Percentiles rank a stretch among this genome's conserved stretches.
phyloP scores from a whole-genome alignment of 2,329 filamentous ascomycete genomes.

The Botrytis hyacinthi region DNA sequence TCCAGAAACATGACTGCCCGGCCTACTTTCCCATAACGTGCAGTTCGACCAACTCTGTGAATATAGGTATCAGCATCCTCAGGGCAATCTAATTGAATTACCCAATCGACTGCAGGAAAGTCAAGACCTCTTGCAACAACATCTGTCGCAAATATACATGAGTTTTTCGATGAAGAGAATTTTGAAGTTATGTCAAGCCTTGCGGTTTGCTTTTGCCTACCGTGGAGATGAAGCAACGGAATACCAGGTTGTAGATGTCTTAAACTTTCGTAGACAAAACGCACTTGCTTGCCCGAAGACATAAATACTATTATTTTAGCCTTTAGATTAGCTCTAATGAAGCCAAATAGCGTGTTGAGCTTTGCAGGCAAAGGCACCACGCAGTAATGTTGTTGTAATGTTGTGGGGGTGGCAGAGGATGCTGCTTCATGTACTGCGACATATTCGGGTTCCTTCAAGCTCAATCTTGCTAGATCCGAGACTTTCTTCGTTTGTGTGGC shows the following conservation, averaged over 20 bases:
- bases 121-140: constrained; percentile 92
- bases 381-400: constrained; percentile 87
- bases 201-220: constrained; percentile 87
- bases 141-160: constrained; percentile 92
- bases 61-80: constrained; percentile 98
- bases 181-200: constrained; percentile 82
- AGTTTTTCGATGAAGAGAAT: constrained; percentile 76
- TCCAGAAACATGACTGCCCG: constrained; percentile 88
- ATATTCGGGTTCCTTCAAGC: constrained; percentile 88
- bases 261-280: constrained; percentile 92
- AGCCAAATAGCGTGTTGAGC: constrained; percentile 87
- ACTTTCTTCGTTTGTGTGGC: constrained; percentile 95
- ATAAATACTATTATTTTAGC: constrained; percentile 94
- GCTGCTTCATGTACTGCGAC: constrained; percentile 89
- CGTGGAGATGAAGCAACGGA: constrained; percentile 86
- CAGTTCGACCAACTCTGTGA: constrained; percentile 89
- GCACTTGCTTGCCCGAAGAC: constrained; percentile 92
- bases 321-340: constrained; percentile 87
- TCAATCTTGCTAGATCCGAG: constrained; percentile 84
- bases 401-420: constrained; percentile 73
- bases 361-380: constrained; percentile 83
- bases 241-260: constrained; percentile 93
- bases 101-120: constrained; percentile 96
- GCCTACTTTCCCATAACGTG: constrained; percentile 86
- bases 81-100: constrained; percentile 96